These are phyloP conservation scores for Chloris gayana DNA, from an alignment of 176 grass and related monocot species.

Conservation along the genomic window DNA sequence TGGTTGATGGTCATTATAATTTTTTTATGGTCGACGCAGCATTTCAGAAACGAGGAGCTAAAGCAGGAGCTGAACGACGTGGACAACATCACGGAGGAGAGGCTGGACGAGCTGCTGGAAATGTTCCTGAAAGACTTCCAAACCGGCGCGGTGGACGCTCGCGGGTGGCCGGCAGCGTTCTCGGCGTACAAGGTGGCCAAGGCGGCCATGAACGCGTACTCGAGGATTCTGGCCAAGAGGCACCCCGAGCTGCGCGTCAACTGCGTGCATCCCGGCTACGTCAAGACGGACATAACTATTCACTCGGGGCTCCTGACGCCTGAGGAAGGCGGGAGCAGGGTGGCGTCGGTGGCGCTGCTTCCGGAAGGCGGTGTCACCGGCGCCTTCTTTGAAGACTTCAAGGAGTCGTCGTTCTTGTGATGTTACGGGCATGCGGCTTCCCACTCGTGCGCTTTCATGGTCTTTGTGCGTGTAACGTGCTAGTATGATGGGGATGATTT, in stretches of 20 bases:
- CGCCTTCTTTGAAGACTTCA: slow-evolving; percentile 36
- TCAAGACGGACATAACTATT: slow-evolving; percentile 53
- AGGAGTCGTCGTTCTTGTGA: slow-evolving; percentile 44
- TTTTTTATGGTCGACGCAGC: not conserved
- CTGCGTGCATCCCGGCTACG: slow-evolving; percentile 57
- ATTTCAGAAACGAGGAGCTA: slow-evolving; percentile 48
- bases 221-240: slow-evolving; percentile 58
- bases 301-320: slow-evolving; percentile 41
- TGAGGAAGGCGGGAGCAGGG: slow-evolving; percentile 46
- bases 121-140: slow-evolving; percentile 55
- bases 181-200: slow-evolving; percentile 69
- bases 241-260: slow-evolving; percentile 45
- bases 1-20: no score
- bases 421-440: no score
- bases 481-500: no score
- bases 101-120: slow-evolving; percentile 47
- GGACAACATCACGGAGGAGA: slow-evolving; percentile 41
- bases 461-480: no score
- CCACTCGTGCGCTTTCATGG: no score
- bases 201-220: slow-evolving; percentile 49
- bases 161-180: slow-evolving; percentile 42
- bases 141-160: not conserved
- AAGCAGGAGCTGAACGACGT: slow-evolving; percentile 42
- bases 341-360: slow-evolving; percentile 42
- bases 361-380: slow-evolving; percentile 48